A percentile compares a stretch with the other conserved stretches of the same genome.
These are phyloP conservation scores for Mycena sp. DNA, from an alignment of 1,284 basidiomycete genomes.

Conservation along the genomic window DNA sequence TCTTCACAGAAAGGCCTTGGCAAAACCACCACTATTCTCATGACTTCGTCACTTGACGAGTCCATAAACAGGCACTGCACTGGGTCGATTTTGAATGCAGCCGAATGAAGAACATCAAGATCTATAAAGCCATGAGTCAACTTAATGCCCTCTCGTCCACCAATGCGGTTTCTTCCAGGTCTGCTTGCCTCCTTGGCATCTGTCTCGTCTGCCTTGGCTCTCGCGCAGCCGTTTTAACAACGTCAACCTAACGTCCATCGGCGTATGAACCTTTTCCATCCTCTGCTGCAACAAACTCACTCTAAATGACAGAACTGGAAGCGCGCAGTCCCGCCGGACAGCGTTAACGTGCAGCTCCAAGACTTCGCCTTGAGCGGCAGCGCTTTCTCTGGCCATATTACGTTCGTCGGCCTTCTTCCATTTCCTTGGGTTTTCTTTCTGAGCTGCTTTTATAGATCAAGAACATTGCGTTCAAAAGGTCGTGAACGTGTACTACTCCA, in stretches of 20 bases:
- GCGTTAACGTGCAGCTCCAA: conserved; percentile 10
- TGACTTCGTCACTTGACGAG: too few species aligned
- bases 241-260: background rate
- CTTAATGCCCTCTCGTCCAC: too few species aligned
- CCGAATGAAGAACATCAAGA: too few species aligned
- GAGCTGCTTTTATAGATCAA: conserved; percentile 4
- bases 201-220: background rate
- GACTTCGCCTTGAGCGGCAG: conserved; percentile 1
- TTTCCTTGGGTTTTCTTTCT: too few species aligned
- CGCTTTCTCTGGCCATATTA: conserved; percentile 4
- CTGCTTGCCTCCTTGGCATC: background rate
- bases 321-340: conserved; percentile 3
- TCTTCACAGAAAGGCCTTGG: too few species aligned
- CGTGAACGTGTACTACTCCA: conserved; percentile 5
- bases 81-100: too few species aligned
- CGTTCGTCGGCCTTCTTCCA: background rate
- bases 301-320: background rate
- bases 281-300: background rate
- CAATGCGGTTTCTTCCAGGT: background rate
- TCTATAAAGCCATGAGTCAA: too few species aligned
- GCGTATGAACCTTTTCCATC: background rate
- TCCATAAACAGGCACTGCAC: too few species aligned
- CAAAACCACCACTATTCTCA: too few species aligned
- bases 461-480: conserved; percentile 11
- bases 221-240: background rate